Evolutionary conservation across 257 asterid species (phyloP).

Genomic region (Scutellaria baicalensis): DNA sequence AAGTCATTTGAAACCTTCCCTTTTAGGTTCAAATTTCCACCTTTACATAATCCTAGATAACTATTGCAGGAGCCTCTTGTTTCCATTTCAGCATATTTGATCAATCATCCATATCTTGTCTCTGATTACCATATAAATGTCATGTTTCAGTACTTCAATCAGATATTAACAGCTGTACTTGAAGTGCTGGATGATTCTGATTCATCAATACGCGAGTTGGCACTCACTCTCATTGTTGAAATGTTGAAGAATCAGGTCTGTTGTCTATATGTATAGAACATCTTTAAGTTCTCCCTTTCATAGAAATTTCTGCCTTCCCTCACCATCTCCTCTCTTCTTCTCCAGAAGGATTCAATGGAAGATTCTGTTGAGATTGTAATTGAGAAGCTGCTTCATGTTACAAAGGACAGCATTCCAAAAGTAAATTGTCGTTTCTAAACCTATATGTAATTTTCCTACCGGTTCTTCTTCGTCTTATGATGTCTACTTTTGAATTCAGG

Average conservation of each 20-base stretch:
- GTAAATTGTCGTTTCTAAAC: slow-evolving; percentile 34
- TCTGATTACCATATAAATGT: slow-evolving; percentile 11
- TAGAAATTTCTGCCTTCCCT: slow-evolving; percentile 1
- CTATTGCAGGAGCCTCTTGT: neutral
- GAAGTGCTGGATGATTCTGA: slow-evolving; percentile 92
- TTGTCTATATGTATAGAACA: neutral
- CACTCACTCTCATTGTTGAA: slow-evolving; percentile 67
- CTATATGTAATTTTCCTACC: neutral
- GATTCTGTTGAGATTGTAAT: slow-evolving; percentile 86
- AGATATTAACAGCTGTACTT: slow-evolving; percentile 79
- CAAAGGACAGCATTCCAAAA: slow-evolving; percentile 71
- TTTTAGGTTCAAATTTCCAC: neutral
- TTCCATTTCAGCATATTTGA: neutral
- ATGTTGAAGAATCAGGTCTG: slow-evolving; percentile 93
- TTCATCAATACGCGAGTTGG: slow-evolving; percentile 74
- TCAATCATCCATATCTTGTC: neutral
- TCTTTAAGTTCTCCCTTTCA: neutral
- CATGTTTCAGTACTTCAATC: slow-evolving; percentile 86
- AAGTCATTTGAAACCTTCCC: neutral
- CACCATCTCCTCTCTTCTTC: neutral
- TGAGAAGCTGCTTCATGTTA: slow-evolving; percentile 82
- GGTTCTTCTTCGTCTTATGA: slow-evolving; percentile 6
- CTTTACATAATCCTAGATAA: neutral
- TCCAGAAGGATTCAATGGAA: slow-evolving; percentile 86
- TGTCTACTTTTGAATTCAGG: slow-evolving; percentile 37